Base-by-base conservation (phyloP, 2,329 filamentous ascomycete genomes). In the Claviceps purpurea region DNA sequence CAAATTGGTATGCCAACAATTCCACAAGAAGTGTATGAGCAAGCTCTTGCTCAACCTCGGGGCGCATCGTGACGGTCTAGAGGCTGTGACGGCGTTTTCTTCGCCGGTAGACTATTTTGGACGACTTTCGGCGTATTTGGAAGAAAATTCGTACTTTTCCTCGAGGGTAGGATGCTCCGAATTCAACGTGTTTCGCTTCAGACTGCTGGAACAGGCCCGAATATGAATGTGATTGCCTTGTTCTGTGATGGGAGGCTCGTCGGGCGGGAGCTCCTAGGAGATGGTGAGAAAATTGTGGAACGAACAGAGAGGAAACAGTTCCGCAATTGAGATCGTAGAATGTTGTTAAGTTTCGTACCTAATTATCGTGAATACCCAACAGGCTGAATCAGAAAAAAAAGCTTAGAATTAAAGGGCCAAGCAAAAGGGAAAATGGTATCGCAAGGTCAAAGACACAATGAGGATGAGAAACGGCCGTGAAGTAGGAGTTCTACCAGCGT, bases 31-130 rank as follows among this genome's bases (percentile, higher is more conserved):
- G 82, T 61, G 91, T 97, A 73, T 98, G 91, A 66, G 93, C 87
- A 71, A 98, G 87, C 78, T 98, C 93, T 74, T 98, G 93, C 83
- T 98, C 91, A 71, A 97, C 79, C 81, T 98, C 93, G 70, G 93
- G 93, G 77, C 88, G 88, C 91, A 97, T 97, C 63, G 64, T 84
- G 74, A 64, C 56, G 61, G 60, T 53, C 16, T 43, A 16, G 34
- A 30, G n/a, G 41, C 37, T 40, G 41, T 50, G 24, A 34, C 45
- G 50, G 41, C 5, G 34, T 26, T 39, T 26, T 50, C 18, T 38
- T 37, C 22, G 40, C 10, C 39, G 30, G 18, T n/a, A n/a, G 41
- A 26, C 41, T 37, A 40, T 18, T 34, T 6, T 41, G 7, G 37
- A 11, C 24, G 22, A 47, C 24, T 22, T 11, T 5, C 34, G 10